A percentile compares a stretch with the other conserved stretches of the same genome.
phyloP scores from a whole-genome alignment of 768 basidiomycete genomes.

The Rhizopogon vesiculosus region DNA sequence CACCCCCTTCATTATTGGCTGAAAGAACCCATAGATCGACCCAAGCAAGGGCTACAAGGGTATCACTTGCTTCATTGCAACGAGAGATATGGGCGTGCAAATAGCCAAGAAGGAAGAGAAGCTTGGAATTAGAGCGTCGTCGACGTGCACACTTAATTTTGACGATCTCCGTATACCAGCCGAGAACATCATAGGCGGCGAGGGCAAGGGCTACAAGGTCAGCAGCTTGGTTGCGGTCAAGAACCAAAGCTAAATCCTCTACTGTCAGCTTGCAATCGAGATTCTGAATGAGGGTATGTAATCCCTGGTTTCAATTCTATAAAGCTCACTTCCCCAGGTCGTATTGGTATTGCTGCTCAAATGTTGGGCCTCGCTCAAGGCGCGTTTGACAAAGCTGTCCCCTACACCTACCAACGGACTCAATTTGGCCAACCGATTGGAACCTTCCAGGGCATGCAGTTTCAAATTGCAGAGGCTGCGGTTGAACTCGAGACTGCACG shows the following conservation, averaged over 20 bases:
- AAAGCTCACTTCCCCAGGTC: conserved; percentile 37
- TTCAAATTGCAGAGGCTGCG: conserved; percentile 90
- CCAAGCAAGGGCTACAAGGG: conserved; percentile 97
- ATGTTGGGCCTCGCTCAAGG: conserved; percentile 99
- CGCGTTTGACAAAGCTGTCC: conserved; percentile 93
- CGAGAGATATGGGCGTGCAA: conserved; percentile 94
- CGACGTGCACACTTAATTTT: conserved; percentile 91
- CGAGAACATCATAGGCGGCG: conserved; percentile 89
- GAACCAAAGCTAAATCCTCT: background rate
- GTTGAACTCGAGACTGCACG: conserved; percentile 88
- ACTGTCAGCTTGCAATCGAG: conserved; percentile 80
- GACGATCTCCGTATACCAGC: conserved; percentile 84
- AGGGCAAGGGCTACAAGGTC: conserved; percentile 89
- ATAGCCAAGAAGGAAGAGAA: conserved; percentile 99
- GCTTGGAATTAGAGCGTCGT: conserved; percentile 93
- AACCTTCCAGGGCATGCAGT: conserved; percentile 93
- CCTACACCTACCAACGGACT: conserved; percentile 88
- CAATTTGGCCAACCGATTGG: conserved; percentile 96
- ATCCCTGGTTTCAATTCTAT: background rate
- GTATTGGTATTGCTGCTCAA: conserved; percentile 97
- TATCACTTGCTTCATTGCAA: conserved; percentile 95
- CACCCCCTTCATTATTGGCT: background rate
- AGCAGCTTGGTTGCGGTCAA: background rate
- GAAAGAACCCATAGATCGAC: conserved; percentile 49
- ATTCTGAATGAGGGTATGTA: conserved; percentile 83